Base-by-base conservation (phyloP, 2,329 filamentous ascomycete genomes). In the Exophiala sideris region DNA sequence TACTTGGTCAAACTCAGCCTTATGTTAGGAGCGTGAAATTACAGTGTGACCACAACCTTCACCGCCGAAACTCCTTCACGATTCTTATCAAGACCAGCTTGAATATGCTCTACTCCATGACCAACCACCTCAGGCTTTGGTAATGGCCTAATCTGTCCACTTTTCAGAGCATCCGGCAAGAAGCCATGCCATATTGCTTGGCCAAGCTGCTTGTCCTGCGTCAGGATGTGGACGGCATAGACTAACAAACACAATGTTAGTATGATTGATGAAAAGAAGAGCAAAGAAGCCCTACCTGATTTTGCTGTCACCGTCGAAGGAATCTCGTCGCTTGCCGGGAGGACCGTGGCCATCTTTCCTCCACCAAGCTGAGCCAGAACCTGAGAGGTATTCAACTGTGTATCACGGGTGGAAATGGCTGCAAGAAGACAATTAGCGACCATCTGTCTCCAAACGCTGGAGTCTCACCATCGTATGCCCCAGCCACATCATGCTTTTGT, bases 21-120 rank as follows among this genome's bases (percentile, higher is more conserved):
- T 29, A 8, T 29, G 7, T 29, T 5, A 29, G 2, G 5, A 29
- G 24, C 24, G 7, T 29, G 24, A 9, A 41, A 14, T 47, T 41
- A 62, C 12, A 63, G 36, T 5, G 60, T 58, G 8, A 74, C 66
- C 6, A 73, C 70, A 9, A 75, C 59, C 61, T 75, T 75, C 55
- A 62, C 64, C 8, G 70, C 72, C 54, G 66, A 69, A 8, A 75
- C 71, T 20, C 72, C 73, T 42, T 62, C 64, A 60, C 67, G 71
- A 50, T 66, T 64, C 57, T 61, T 68, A 51, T 72, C 67, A 9
- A 73, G 52, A 7, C 65, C 73, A 8, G 65, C 64, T 42, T 73
- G 68, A 21, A 74, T 63, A 12, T 58, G 64, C 36, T 69, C 65
- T 29, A 75, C 50, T 10, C 73, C 73, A 54, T 70, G 68, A 1